Evolutionary conservation across 371 early-diverging fungal species (phyloP).

Genomic region (Saksenaea oblongispora): DNA sequence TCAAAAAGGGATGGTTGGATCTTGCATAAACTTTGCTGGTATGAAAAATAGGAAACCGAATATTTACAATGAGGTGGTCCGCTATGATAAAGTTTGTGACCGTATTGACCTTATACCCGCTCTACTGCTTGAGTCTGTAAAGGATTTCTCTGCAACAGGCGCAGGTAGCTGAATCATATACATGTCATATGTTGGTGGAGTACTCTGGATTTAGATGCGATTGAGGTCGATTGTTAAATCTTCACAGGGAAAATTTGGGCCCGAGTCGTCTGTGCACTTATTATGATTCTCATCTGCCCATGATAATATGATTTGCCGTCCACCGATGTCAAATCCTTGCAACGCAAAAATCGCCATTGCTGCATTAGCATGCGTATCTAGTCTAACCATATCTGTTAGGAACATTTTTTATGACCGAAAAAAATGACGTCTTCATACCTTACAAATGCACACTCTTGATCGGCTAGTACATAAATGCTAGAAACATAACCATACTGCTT

Average conservation of each 20-base stretch:
- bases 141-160: not conserved
- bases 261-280: not conserved
- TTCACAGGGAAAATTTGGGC: not conserved
- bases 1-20: no score
- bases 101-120: not conserved
- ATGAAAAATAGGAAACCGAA: not conserved
- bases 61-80: not conserved
- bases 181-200: not conserved
- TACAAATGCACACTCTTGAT: constrained; percentile 85
- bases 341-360: constrained; percentile 77
- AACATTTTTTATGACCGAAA: not conserved
- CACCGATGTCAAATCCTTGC: constrained; percentile 71
- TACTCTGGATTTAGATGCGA: not conserved
- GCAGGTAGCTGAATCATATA: not conserved
- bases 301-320: constrained; percentile 74
- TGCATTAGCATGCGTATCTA: constrained; percentile 84
- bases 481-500: constrained; percentile 76
- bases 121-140: not conserved
- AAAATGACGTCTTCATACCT: constrained; percentile 40
- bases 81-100: not conserved
- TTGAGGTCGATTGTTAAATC: not conserved
- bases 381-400: constrained; percentile 22
- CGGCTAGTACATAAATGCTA: constrained; percentile 78
- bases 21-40: no score
- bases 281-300: constrained; percentile 57